Evolutionary conservation across 306 rosid species (phyloP), one percentile per base, ranked within the genome.

Genomic region (Sphenostylis stenocarpa): DNA sequence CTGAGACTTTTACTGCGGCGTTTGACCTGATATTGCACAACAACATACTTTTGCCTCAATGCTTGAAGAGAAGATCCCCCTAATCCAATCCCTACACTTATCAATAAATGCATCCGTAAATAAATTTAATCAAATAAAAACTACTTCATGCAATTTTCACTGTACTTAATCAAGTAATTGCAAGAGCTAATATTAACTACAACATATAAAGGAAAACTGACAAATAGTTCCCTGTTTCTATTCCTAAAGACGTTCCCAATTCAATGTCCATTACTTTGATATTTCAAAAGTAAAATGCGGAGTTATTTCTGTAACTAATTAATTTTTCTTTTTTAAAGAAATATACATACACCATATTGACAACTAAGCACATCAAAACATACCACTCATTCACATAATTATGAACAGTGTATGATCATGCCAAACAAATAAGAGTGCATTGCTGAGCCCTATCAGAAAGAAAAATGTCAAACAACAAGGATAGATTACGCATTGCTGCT

Each of bases 11-110:
- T n/a, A n/a, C n/a, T n/a, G n/a, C n/a, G n/a, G n/a, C n/a, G n/a
- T n/a, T 51, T 64, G 55, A 23, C 41, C 44, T 64, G 65, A 64
- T 76, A 76, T 64, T 49, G 56, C 73, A 64, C 31, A 17, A 23
- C 21, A 44, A 58, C 23, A 12, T 5, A 48, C 8, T 49, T 48
- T 63, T 48, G 64, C 26, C 63, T 48, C 72, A 47, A 43, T 21
- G 53, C 80, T 47, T 49, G 19, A 49, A 65, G 43, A 76, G 49
- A 44, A 52, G 33, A n/a, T 52, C 57, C 53, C 62, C 33, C 21
- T 36, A 36, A 36, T 36, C 41, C 41, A 36, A 36, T 34, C 9
- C 11, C 41, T 16, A 49, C 39, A 51, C 43, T 52, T 56, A 36
- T 33, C 70, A 64, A 67, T 14, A 20, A 19, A 48, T 1, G 51